Percentiles rank a stretch among this genome's conserved stretches.
Evolutionary conservation across 306 rosid species (phyloP).

Genomic region (Benincasa hispida): DNA sequence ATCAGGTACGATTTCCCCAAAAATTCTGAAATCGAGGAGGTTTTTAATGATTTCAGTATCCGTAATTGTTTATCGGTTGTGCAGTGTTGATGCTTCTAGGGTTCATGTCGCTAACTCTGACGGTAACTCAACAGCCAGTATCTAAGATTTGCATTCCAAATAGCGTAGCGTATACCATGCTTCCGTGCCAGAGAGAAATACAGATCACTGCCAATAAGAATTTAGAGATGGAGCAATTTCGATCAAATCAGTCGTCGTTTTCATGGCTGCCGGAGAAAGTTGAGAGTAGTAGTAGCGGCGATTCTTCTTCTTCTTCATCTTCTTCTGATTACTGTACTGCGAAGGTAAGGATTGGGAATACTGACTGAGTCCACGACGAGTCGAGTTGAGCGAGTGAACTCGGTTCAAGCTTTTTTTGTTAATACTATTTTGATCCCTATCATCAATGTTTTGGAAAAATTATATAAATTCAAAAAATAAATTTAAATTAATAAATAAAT

Average conservation of each 20-base stretch:
- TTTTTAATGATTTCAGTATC: no score
- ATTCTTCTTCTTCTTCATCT: background rate
- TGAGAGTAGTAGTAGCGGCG: background rate
- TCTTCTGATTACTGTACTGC: constrained; percentile 1
- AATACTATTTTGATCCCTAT: no score
- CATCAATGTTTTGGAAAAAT: no score
- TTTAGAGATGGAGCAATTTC: background rate
- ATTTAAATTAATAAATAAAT: no score
- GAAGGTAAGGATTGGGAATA: background rate
- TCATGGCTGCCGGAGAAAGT: background rate
- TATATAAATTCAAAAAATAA: no score
- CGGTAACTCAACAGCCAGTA: constrained; percentile 34
- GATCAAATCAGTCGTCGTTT: background rate
- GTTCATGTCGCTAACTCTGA: constrained; percentile 37
- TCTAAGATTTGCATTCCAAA: constrained; percentile 37
- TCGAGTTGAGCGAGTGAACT: background rate
- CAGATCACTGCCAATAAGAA: constrained; percentile 18
- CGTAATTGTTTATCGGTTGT: no score
- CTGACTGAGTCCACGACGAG: background rate
- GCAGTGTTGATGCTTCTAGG: constrained; percentile 45
- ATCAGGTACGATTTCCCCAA: constrained; percentile 22
- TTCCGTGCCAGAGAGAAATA: constrained; percentile 32
- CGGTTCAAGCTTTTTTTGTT: background rate
- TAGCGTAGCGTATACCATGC: constrained; percentile 27
- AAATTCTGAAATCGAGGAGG: background rate